A percentile compares a stretch with the other conserved stretches of the same genome.
Conservation (phyloP, 768 basidiomycete genomes). For the Suillus placidus region DNA sequence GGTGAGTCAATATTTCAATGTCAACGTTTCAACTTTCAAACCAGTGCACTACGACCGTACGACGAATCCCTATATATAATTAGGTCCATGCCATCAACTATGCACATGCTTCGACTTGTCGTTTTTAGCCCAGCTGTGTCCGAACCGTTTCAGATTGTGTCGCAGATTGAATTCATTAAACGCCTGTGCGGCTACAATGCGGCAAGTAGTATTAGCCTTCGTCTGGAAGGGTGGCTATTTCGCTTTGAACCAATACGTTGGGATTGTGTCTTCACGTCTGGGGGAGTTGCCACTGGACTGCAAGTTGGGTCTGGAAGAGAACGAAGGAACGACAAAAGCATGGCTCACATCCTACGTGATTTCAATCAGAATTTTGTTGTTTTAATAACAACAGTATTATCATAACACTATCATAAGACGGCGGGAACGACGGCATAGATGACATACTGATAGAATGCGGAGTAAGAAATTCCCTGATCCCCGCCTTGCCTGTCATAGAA, state of each 20-base stretch:
- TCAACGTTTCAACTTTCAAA: too few relatives aligned
- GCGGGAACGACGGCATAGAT: background rate
- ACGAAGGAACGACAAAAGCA: background rate
- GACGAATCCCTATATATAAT: too few relatives aligned
- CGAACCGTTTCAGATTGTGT: background rate
- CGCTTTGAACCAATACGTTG: background rate
- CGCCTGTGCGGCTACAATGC: background rate
- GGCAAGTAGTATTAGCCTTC: background rate
- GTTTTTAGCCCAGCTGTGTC: background rate
- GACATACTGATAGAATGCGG: background rate
- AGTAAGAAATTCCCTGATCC: background rate
- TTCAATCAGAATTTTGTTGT: background rate
- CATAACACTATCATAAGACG: background rate
- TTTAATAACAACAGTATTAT: background rate
- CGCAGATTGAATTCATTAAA: background rate
- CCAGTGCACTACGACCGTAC: too few relatives aligned
- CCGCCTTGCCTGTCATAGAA: background rate
- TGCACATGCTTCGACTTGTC: background rate
- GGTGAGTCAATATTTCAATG: too few relatives aligned
- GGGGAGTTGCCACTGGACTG: background rate
- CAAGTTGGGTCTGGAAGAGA: background rate
- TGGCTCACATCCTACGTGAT: background rate
- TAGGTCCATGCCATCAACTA: too few relatives aligned
- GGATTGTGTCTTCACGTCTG: background rate
- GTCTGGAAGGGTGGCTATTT: background rate